Evolutionary conservation across 331 rosid genomes (phyloP).

Genomic region (Telfairia occidentalis): DNA sequence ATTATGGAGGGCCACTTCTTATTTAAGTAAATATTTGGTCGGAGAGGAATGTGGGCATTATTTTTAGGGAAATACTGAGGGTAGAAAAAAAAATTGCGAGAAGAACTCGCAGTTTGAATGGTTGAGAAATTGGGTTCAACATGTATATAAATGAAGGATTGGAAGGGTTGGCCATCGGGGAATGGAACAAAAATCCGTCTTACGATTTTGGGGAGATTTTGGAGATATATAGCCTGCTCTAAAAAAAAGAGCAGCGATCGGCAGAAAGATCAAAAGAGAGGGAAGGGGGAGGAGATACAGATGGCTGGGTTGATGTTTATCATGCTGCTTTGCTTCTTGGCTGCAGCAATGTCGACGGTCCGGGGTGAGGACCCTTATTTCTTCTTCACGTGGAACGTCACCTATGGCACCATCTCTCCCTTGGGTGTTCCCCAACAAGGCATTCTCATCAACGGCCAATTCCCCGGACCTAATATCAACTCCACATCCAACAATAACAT

Average conservation of each 20-base stretch:
- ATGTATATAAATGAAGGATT: not conserved
- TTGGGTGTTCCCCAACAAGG: slow-evolving; percentile 55
- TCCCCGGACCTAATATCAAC: slow-evolving; percentile 67
- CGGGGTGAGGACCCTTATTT: slow-evolving; percentile 49
- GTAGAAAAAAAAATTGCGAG: not conserved
- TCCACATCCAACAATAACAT: slow-evolving; percentile 55
- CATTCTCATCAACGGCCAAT: slow-evolving; percentile 53
- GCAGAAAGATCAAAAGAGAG: not conserved
- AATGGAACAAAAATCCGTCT: not conserved
- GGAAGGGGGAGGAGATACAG: not conserved
- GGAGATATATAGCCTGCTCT: not conserved
- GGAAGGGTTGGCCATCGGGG: not conserved
- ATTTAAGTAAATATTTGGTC: too few relatives aligned
- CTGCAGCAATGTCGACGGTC: slow-evolving; percentile 20
- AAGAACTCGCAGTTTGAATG: not conserved
- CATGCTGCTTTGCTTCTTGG: slow-evolving; percentile 16
- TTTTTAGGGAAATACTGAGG: not conserved
- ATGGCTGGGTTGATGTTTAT: slow-evolving; percentile 10
- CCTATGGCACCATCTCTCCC: slow-evolving; percentile 63
- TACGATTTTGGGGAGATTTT: not conserved
- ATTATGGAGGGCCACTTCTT: too few relatives aligned
- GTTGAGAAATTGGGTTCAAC: not conserved
- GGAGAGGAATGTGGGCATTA: too few relatives aligned
- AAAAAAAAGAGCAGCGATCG: not conserved
- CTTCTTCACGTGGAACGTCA: slow-evolving; percentile 49